These are phyloP conservation scores for Graphiopsis chlorocephala DNA, from an alignment of 2,329 filamentous ascomycete species.

Conservation along the genomic window DNA sequence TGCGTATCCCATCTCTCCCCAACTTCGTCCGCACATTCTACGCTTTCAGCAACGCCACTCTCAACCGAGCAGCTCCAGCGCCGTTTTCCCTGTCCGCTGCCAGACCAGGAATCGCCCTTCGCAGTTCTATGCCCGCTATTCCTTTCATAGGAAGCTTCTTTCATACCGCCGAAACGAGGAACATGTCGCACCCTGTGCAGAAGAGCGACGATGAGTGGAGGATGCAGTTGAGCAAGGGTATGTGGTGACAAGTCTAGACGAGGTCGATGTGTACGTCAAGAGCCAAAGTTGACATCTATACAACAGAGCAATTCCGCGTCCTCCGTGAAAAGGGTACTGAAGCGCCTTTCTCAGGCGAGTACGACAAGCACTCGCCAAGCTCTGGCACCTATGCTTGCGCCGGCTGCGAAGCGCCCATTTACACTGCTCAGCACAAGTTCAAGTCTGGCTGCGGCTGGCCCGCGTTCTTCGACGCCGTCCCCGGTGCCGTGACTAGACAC, in stretches of 20 bases:
- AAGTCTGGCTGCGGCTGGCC: slow-evolving; percentile 96
- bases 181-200: slow-evolving; percentile 68
- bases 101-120: slow-evolving; percentile 32
- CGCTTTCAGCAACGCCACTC: slow-evolving; percentile 46
- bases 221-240: slow-evolving; percentile 73
- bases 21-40: slow-evolving; percentile 50
- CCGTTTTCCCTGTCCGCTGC: slow-evolving; percentile 29
- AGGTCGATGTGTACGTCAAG: neutral
- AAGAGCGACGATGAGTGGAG: slow-evolving; percentile 84
- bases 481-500: slow-evolving; percentile 81
- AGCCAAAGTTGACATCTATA: neutral
- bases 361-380: slow-evolving; percentile 78
- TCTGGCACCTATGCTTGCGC: slow-evolving; percentile 83
- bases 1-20: slow-evolving; percentile 51
- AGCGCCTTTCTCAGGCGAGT: slow-evolving; percentile 72
- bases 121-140: slow-evolving; percentile 67
- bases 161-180: slow-evolving; percentile 53
- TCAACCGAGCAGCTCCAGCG: slow-evolving; percentile 25
- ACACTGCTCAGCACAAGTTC: slow-evolving; percentile 93
- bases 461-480: slow-evolving; percentile 93
- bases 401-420: slow-evolving; percentile 81
- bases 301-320: slow-evolving; percentile 89
- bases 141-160: slow-evolving; percentile 78
- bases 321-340: slow-evolving; percentile 93
- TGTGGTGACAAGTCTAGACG: slow-evolving; percentile 19